Base-by-base conservation (phyloP, 352 stramenopile species). In the Phytophthora europaea region DNA sequence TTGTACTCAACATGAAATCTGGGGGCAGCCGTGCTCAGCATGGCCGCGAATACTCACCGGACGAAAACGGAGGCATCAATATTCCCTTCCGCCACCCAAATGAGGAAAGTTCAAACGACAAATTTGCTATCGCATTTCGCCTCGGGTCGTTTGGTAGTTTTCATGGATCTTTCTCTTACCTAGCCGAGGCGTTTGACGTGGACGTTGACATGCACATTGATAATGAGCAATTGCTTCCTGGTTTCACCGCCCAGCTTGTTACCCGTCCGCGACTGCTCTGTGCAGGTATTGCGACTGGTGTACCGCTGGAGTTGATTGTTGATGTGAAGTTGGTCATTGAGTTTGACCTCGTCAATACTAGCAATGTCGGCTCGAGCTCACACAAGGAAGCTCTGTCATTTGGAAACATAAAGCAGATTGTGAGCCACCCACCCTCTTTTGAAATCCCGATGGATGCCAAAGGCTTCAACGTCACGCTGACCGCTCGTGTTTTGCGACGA, bases 131-230 rank as follows among this genome's bases (percentile, higher is more conserved):
- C 56, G 65, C 71, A 4, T 79, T 88, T 38, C 79, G 76, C 9
- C 59, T 83, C 8, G 67, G 38, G 0, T 66, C 70, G 3, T 92
- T 90, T 78, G 80, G 79, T 2, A 79, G 65, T 9, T 81, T 92
- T 40, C 54, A 75, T 22, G 65, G 57, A 23, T 80, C 68, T 2
- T 87, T 92, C 36, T 47, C 60, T 9, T 92, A 90, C 64, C 56
- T 83, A 4, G 38, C 77, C 0, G 80, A 83, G 34, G 55, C 51
- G 0, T 89, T 79, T 58, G 57, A 53, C 13, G 20, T 90, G 4
- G 26, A 75, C 15, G 61, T 84, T 1, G 63, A 87, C 10, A 83
- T 92, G 65, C 66, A 83, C 54, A 81, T 90, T 20, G 84, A 92
- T 53, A 60, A 16, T 6, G 82, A 92, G 52, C 82, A 92, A 50